Conservation (phyloP, 1,284 basidiomycete species). For the Leccinum pallidistipes region DNA sequence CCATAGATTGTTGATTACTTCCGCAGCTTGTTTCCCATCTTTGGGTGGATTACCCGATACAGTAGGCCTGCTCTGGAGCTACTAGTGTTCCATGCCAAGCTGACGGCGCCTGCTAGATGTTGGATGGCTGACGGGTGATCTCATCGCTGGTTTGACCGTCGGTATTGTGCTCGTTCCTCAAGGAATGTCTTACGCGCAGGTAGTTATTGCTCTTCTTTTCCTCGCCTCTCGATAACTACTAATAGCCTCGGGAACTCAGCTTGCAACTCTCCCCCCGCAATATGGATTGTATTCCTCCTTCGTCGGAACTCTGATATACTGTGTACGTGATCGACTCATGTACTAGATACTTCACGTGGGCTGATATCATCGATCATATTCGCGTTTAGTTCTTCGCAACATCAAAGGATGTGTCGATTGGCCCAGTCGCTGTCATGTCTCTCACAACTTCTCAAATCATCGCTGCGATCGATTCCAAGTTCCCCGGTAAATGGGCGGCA, state of each 20-base stretch:
- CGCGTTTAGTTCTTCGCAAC: constrained; percentile 79
- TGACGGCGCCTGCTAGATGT: constrained; percentile 48
- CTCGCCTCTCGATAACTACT: background rate
- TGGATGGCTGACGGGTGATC: constrained; percentile 76
- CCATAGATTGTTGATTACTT: constrained; percentile 61
- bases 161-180: constrained; percentile 92
- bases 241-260: constrained; percentile 39
- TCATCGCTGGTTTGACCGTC: constrained; percentile 89
- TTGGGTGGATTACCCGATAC: constrained; percentile 83
- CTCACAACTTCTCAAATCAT: constrained; percentile 88
- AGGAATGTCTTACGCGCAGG: constrained; percentile 79
- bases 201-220: constrained; percentile 26
- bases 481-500: constrained; percentile 56
- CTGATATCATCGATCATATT: constrained; percentile 8
- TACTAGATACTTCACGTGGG: constrained; percentile 8
- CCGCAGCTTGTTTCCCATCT: constrained; percentile 76
- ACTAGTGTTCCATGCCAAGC: background rate
- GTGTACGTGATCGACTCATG: constrained; percentile 48
- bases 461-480: constrained; percentile 52
- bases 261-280: constrained; percentile 83
- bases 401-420: constrained; percentile 94
- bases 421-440: constrained; percentile 98
- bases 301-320: constrained; percentile 83
- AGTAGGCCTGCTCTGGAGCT: constrained; percentile 45
- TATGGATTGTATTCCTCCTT: constrained; percentile 97